A percentile compares a stretch with the other conserved stretches of the same genome.
These are phyloP conservation scores for Orychophragmus violaceus DNA, from an alignment of 345 rosid genomes.

Conservation along the genomic window DNA sequence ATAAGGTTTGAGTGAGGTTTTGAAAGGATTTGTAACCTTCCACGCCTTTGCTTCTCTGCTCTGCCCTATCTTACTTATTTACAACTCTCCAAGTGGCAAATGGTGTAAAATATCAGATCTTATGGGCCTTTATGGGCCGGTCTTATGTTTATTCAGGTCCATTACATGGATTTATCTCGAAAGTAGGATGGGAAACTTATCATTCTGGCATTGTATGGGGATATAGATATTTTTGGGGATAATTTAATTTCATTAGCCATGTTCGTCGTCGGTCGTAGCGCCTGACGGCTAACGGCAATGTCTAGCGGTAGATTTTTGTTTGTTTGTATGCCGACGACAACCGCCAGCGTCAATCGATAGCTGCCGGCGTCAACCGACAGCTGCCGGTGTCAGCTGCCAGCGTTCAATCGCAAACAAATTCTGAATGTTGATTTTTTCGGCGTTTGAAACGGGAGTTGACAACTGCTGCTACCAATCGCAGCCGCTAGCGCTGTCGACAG, in stretches of 20 bases:
- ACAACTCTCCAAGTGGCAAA: slow-evolving; percentile 11
- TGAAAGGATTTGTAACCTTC: slow-evolving; percentile 33
- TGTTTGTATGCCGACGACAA: too few species aligned
- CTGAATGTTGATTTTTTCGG: too few species aligned
- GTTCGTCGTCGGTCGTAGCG: too few species aligned
- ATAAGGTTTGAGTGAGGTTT: slow-evolving; percentile 21
- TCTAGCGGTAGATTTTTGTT: too few species aligned
- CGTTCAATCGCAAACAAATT: too few species aligned
- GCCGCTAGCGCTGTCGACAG: too few species aligned
- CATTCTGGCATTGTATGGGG: background rate
- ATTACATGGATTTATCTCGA: background rate
- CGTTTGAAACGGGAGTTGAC: too few species aligned
- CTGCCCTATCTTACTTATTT: slow-evolving; percentile 25
- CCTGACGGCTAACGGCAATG: too few species aligned
- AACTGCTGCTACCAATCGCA: too few species aligned
- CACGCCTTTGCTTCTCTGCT: slow-evolving; percentile 31
- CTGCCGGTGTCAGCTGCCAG: too few species aligned
- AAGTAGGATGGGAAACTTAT: background rate
- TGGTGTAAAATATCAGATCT: slow-evolving; percentile 12
- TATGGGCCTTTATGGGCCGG: slow-evolving; percentile 3
- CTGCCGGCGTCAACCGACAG: too few species aligned
- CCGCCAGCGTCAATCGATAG: too few species aligned
- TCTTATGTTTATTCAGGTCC: background rate
- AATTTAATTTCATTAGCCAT: background rate
- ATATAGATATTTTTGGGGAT: background rate